A percentile compares a stretch with the other conserved stretches of the same genome.
Conservation (phyloP, 2,329 filamentous ascomycete species). For the Fusarium caatingaense region DNA sequence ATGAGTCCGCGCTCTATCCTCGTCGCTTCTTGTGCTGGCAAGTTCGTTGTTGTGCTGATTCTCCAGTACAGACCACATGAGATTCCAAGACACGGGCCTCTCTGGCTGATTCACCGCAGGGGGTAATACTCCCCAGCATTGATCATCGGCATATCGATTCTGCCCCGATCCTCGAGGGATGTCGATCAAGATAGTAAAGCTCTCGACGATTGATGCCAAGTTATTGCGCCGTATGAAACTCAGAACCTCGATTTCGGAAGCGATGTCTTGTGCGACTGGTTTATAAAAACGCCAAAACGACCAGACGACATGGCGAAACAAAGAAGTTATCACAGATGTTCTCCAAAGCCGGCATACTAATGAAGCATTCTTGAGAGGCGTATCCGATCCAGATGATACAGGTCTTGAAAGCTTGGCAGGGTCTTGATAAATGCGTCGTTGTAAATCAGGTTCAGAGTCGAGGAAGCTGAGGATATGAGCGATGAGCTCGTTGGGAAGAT, state of each 20-base stretch:
- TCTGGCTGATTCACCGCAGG: constrained; percentile 29
- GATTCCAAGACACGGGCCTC: constrained; percentile 36
- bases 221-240: constrained; percentile 52
- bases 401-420: constrained; percentile 56
- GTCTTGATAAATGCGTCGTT: constrained; percentile 58
- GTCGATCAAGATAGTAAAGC: constrained; percentile 56
- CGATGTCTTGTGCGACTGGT: constrained; percentile 34
- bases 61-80: constrained; percentile 44
- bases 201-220: constrained; percentile 55
- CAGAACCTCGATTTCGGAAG: constrained; percentile 53
- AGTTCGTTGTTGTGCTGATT: background rate
- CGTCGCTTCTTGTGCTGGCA: constrained; percentile 34
- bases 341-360: constrained; percentile 66
- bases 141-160: constrained; percentile 43
- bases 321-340: constrained; percentile 60
- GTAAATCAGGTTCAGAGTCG: constrained; percentile 61
- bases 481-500: constrained; percentile 71
- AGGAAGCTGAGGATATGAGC: constrained; percentile 67
- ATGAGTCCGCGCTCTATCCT: constrained; percentile 24
- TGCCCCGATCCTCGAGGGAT: constrained; percentile 44
- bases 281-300: constrained; percentile 49
- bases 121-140: constrained; percentile 49
- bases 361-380: constrained; percentile 67
- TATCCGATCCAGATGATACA: constrained; percentile 16
- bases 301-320: constrained; percentile 69